Base-by-base conservation (phyloP, 1,284 basidiomycete species). In the Leucoagaricus sp. region DNA sequence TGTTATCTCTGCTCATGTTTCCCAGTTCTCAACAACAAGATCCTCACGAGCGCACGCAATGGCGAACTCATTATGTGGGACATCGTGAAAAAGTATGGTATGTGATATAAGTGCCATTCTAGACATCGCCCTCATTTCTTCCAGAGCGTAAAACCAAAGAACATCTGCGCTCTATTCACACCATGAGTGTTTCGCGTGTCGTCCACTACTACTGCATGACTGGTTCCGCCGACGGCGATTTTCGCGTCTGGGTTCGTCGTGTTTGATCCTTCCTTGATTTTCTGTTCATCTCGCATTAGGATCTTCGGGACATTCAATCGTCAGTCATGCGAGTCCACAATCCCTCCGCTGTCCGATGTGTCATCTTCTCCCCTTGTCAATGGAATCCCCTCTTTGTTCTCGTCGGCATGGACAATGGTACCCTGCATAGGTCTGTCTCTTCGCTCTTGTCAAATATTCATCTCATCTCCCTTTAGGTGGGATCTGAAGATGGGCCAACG, bases 11-110 rank as follows among this genome's bases (percentile, higher is more conserved):
- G 38, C 38, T 28, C 17, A 55, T 45, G 42, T 3, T 6, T 17
- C 8, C 8, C 55, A 94, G 92, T 72, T 10, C 91, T 85, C 71
- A 85, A 79, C 64, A 86, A 84, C 67, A 94, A 94, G 73, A 84
- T 95, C 53, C 71, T 93, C 33, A 94, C 92, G 1, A 92, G 91
- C 59, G 89, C 89, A 3, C 79, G 88, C 7, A 92, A 90, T 61
- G 93, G 93, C 0, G 92, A 93, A 61, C 80, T 94, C 41, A 86
- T 93, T 52, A 81, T 94, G 74, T 94, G 92, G 85, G 93, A 94
- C 68, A 66, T 93, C 21, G 83, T 86, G 62, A 90, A 86, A 68
- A 73, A 91, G 71, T 86, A 86, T 61, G 91, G 91, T 93, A n/a
- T n/a, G n/a, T n/a, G n/a, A n/a, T n/a, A n/a, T n/a, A n/a, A n/a